A percentile compares a stretch with the other conserved stretches of the same genome.
Conservation (phyloP, 371 early-diverging fungal genomes). For the Lichtheimia corymbifera region DNA sequence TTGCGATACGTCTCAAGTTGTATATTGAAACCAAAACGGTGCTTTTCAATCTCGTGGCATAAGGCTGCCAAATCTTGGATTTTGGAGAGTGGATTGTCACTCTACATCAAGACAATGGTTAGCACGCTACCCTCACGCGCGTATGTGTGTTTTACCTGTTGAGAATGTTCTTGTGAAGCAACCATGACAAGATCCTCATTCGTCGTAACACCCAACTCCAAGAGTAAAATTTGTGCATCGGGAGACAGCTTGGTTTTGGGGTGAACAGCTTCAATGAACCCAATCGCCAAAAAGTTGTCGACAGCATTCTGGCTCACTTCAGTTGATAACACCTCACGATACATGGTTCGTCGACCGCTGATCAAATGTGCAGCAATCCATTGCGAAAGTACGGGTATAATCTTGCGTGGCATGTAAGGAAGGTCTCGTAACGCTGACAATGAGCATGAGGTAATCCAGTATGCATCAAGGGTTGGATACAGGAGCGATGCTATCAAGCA, state of each 20-base stretch:
- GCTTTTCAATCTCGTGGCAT: constrained; percentile 48
- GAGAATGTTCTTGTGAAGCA: constrained; percentile 9
- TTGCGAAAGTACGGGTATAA: constrained; percentile 47
- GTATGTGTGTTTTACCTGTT: background rate
- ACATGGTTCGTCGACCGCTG: constrained; percentile 48
- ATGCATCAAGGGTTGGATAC: constrained; percentile 52
- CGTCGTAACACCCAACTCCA: constrained; percentile 47
- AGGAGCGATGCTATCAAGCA: constrained; percentile 49
- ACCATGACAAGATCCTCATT: constrained; percentile 54
- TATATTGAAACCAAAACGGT: constrained; percentile 32
- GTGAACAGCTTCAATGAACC: constrained; percentile 48
- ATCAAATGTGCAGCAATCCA: constrained; percentile 58
- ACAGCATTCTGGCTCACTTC: constrained; percentile 52
- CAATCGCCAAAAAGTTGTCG: constrained; percentile 47
- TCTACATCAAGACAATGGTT: background rate
- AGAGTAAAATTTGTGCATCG: constrained; percentile 46
- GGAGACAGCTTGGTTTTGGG: constrained; percentile 48
- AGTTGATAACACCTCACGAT: constrained; percentile 52
- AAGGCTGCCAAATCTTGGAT: constrained; percentile 40
- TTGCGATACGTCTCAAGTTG: constrained; percentile 26
- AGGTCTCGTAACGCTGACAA: constrained; percentile 51
- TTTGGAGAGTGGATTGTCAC: background rate
- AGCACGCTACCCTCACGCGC: background rate
- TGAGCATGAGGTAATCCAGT: constrained; percentile 55
- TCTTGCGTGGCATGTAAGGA: constrained; percentile 52